Base-by-base conservation (phyloP, 805 yeast species). In the Candida pseudoglaebosa region DNA sequence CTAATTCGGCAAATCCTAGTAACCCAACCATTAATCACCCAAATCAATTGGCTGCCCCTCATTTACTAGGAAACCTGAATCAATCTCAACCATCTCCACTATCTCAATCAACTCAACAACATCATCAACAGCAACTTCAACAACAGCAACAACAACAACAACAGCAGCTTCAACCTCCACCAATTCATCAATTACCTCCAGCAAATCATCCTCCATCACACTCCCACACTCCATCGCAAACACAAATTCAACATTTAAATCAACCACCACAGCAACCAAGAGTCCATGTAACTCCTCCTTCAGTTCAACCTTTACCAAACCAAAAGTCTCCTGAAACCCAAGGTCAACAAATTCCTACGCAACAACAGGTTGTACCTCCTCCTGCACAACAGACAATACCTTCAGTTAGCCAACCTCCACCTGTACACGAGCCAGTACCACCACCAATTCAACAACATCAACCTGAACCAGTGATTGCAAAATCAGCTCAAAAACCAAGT, bases 141-240 rank as follows among this genome's bases (percentile, higher is more conserved):
- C 32, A 43, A 33, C 46, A 24, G 13, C 46, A 38, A 13, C 32
- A 45, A 24, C 44, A 36, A 8, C 47, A 34, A 24, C 42, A 43
- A 12, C 48, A n/a, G n/a, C n/a, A n/a, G n/a, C n/a, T n/a, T 22
- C 38, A 38, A 10, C 39, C 34, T 5, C 49, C 44, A 24, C 44
- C 41, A 20, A 43, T 39, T 8, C 50, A 39, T n/a, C 57, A 46
- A 29, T 50, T 42, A 34, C 49, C 46, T 4, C 50, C 49, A 12
- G 41, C 35, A 10, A 40, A 30, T 17, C 42, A 39, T 2, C 43
- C 42, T 13, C 44, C 44, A 13, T 33, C 42, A 31, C 26, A 14
- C 10, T 30, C 21, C 20, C 33, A 26, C 19, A 31, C 17, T 9
- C 32, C 16, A 19, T 29, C 28, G 28, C 37, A 17, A 16, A 24